Evolutionary conservation across 305 asterid genomes (phyloP).

Genomic region (Fraxinus sp.): DNA sequence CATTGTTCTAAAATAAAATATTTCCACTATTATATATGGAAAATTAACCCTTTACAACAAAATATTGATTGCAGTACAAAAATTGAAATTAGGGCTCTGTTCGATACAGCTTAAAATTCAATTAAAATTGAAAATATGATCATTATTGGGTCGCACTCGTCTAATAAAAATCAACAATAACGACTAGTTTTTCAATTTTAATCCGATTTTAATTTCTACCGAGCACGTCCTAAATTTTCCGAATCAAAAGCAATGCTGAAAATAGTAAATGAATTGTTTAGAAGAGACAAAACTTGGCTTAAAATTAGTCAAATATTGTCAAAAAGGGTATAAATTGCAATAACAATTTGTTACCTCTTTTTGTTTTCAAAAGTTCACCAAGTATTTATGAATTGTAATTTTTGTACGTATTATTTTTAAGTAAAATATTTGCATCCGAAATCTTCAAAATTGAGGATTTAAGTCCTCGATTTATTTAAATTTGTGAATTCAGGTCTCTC

Average conservation of each 20-base stretch:
- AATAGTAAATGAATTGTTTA: neutral
- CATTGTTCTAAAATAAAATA: neutral
- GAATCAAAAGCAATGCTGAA: neutral
- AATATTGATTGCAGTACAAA: neutral
- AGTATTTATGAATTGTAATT: neutral
- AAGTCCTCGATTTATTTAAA: neutral
- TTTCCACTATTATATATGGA: neutral
- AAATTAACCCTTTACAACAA: neutral
- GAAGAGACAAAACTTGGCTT: neutral
- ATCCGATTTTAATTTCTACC: too few species aligned
- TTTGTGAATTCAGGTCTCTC: neutral
- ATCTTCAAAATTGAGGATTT: neutral
- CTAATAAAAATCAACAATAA: too few species aligned
- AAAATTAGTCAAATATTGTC: neutral
- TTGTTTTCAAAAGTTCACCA: neutral
- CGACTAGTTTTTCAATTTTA: too few species aligned
- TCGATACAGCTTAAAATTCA: too few species aligned
- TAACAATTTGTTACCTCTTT: neutral
- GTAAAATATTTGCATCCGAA: neutral
- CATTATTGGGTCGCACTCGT: too few species aligned
- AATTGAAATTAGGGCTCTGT: neutral
- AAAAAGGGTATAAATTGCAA: neutral
- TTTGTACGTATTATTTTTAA: too few species aligned
- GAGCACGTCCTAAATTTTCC: neutral
- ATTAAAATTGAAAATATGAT: too few species aligned